Evolutionary conservation across 1,284 basidiomycete species (phyloP).

Genomic region (Cystobasidium sp.): DNA sequence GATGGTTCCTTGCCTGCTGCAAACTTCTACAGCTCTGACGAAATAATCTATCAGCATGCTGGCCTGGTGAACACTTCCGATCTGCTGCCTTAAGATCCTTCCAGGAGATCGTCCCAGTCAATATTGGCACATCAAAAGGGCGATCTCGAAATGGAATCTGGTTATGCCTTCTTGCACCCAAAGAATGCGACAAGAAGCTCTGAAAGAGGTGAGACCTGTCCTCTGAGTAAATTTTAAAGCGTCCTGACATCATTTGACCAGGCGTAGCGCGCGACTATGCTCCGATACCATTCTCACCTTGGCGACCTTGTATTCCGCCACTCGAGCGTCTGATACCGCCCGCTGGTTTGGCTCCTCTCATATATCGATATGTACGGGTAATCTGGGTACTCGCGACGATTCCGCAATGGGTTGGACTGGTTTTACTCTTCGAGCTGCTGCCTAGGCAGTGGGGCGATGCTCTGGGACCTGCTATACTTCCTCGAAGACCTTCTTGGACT

Average conservation of each 20-base stretch:
- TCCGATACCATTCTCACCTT: slow-evolving; percentile 39
- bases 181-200: slow-evolving; percentile 10
- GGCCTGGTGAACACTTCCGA: not conserved
- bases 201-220: slow-evolving; percentile 1
- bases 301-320: slow-evolving; percentile 35
- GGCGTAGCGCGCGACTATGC: slow-evolving; percentile 31
- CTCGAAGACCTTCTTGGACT: slow-evolving; percentile 44
- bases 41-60: not conserved
- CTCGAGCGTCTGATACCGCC: slow-evolving; percentile 32
- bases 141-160: slow-evolving; percentile 23
- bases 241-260: not conserved
- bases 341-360: slow-evolving; percentile 13
- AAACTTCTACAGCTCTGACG: not conserved
- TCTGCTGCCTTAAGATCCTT: too few relatives aligned
- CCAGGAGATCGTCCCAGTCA: too few relatives aligned
- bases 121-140: too few relatives aligned
- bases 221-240: not conserved
- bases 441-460: not conserved
- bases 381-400: slow-evolving; percentile 34
- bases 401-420: slow-evolving; percentile 26
- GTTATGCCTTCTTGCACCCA: slow-evolving; percentile 34
- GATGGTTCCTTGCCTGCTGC: not conserved
- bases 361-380: slow-evolving; percentile 41
- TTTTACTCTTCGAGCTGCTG: slow-evolving; percentile 6
- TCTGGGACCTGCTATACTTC: slow-evolving; percentile 5